Evolutionary conservation across 176 grass and related monocot genomes (phyloP), one percentile per base, ranked within the genome.

Genomic region (Musa beccarii): DNA sequence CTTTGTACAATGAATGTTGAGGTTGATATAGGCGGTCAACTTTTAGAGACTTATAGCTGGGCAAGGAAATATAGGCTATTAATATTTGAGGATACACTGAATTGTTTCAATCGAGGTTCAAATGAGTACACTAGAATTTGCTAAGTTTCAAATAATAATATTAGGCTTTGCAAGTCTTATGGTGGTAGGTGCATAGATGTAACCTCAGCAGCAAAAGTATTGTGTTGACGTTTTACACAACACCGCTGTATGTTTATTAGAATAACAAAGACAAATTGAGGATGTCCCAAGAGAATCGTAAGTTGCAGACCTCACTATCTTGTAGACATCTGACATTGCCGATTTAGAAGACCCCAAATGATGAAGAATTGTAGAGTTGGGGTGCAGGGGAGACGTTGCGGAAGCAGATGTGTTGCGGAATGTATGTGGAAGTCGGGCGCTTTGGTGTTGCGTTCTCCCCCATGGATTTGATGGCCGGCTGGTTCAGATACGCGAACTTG

Each of bases 401-500:
- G 51, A 64, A 78, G 65, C 69, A 69, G 15, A 74, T 81, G 14
- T 84, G 82, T 19, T 88, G 89, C 4, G 83, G 93, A 79, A 83
- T 22, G 17, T 88, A 90, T 12, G 87, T 61, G 81, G 63, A 75
- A 20, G 55, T 73, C 10, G 74, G 69, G n/a, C 54, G 78, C 81
- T 57, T 80, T 9, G 59, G 74, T 66, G 19, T 51, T 65, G 75
- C 0, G 1, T 53, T 53, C 9, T 80, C 87, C 53, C 65, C 83
- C 87, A 83, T 78, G 34, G 89, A 86, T 80, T 83, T 84, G 34
- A 75, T 53, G 54, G 85, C 85, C 67, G 93, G 89, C 55, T 85
- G 77, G 68, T 96, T 96, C 21, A 96, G 85, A 86, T 92, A 96
- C 68, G 93, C 89, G 84, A 90, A 92, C 34, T 68, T 83, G 72